phyloP scores from a whole-genome alignment of 2,329 filamentous ascomycete species.

The Aaosphaeria arxii region DNA sequence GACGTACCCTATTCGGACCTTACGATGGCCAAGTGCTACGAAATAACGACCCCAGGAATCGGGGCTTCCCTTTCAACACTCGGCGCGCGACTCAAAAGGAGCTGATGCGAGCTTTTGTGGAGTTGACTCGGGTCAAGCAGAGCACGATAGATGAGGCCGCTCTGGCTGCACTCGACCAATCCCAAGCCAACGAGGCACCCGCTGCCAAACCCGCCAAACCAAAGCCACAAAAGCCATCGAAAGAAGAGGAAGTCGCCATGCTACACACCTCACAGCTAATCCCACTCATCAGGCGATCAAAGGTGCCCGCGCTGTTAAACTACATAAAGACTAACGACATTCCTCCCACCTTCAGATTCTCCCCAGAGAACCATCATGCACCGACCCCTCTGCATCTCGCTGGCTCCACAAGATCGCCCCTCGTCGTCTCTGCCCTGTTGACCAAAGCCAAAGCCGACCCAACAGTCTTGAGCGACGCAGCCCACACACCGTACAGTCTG shows the following conservation, averaged over 20 bases:
- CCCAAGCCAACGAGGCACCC: conserved; percentile 40
- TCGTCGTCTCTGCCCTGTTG: conserved; percentile 75
- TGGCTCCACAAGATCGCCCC: conserved; percentile 73
- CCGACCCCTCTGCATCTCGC: conserved; percentile 84
- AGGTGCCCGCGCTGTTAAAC: conserved; percentile 79
- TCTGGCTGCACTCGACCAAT: conserved; percentile 47
- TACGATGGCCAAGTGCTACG: conserved; percentile 85
- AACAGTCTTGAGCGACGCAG: conserved; percentile 58
- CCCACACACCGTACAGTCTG: conserved; percentile 83
- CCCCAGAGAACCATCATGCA: conserved; percentile 71
- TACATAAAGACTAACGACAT: conserved; percentile 79
- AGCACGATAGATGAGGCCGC: conserved; percentile 70
- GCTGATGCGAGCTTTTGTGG: conserved; percentile 90
- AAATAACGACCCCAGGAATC: conserved; percentile 73
- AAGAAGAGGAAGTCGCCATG: conserved; percentile 78
- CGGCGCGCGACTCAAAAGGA: conserved; percentile 89
- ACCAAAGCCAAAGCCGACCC: conserved; percentile 74
- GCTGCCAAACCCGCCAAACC: conserved; percentile 28
- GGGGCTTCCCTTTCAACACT: conserved; percentile 92
- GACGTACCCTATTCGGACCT: conserved; percentile 82
- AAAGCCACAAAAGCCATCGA: conserved; percentile 63
- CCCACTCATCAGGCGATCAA: conserved; percentile 82
- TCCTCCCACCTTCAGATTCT: conserved; percentile 69
- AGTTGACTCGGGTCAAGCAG: conserved; percentile 87
- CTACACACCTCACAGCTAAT: conserved; percentile 89